phyloP scores from a whole-genome alignment of 495 filamentous ascomycete species.

The Penicillium flavigenum region DNA sequence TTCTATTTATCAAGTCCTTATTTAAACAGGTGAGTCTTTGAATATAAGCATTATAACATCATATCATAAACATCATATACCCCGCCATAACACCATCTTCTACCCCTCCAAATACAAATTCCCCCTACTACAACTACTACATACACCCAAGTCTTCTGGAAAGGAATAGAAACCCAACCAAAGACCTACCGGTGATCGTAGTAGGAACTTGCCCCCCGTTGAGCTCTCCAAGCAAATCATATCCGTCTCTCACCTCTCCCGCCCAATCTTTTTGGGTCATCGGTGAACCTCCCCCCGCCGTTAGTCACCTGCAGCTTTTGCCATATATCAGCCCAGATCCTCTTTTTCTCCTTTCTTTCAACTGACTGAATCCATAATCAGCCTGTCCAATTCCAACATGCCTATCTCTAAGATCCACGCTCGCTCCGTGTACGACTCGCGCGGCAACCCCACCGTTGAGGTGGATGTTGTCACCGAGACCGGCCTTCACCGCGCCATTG shows the following conservation, averaged over 20 bases:
- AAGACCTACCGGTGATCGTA: slow-evolving; percentile 21
- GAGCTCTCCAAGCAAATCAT: slow-evolving; percentile 27
- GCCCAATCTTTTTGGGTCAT: slow-evolving; percentile 47
- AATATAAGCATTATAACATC: slow-evolving; percentile 8
- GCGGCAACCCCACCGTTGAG: slow-evolving; percentile 94
- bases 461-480: slow-evolving; percentile 96
- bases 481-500: slow-evolving; percentile 97
- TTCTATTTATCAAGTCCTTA: slow-evolving; percentile 16
- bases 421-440: slow-evolving; percentile 98
- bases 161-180: slow-evolving; percentile 18
- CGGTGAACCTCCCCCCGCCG: slow-evolving; percentile 47
- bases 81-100: slow-evolving; percentile 22
- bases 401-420: slow-evolving; percentile 98
- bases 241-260: slow-evolving; percentile 21
- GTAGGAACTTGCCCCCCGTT: slow-evolving; percentile 21
- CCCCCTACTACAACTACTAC: not conserved
- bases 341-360: slow-evolving; percentile 24
- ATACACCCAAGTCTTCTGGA: slow-evolving; percentile 7
- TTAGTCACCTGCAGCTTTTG: slow-evolving; percentile 38
- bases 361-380: slow-evolving; percentile 31
- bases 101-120: slow-evolving; percentile 6
- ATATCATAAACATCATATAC: slow-evolving; percentile 23
- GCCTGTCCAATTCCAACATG: slow-evolving; percentile 59
- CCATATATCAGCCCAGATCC: slow-evolving; percentile 28
- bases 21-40: slow-evolving; percentile 24